Base-by-base conservation (phyloP, 2,329 filamentous ascomycete species). In the Apiospora aurea region DNA sequence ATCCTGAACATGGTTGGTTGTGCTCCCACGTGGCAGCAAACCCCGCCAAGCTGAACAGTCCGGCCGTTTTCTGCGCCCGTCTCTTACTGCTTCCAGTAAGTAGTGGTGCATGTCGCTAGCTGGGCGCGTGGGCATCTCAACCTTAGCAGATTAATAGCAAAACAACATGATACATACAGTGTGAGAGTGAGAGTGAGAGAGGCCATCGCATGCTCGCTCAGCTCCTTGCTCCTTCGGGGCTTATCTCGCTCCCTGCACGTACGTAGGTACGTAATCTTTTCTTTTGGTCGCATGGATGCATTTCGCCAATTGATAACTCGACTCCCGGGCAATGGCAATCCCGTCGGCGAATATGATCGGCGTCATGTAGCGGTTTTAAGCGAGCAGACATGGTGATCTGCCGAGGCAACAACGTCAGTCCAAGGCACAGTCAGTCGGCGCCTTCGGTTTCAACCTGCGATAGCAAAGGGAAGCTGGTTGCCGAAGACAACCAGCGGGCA, bases 1-100 rank as follows among this genome's bases (percentile, higher is more conserved):
- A 64, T 64, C 57, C 41, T 64, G 57, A 64, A 64, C 57, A 64
- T 64, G 57, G 57, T 64, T 64, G 57, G 57, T 64, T 64, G 57
- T 61, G 29, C 53, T 61, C 57, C 57, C 57, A 64, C 57, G 57
- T 64, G 57, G 57, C 57, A 64, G 34, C 34, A 41, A 64, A 38
- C 57, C 57, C 57, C 57, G 57, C 57, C 57, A 64, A 64, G 57
- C 57, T 64, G 57, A 41, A 64, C 57, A 64, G 57, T 64, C 57
- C 29, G 57, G 34, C 57, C 57, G 29, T 38, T 41, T 64, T n/a
- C 57, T 64, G 57, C 57, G 57, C 29, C 34, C 57, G 57, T 64
- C 57, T 64, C 57, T 64, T 64, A 64, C 57, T 64, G 57, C 57
- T 64, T 64, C 18, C 29, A 64, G 57, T 41, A 64, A 64, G 57